phyloP scores from a whole-genome alignment of 768 basidiomycete species.

The Ramaria rubella region DNA sequence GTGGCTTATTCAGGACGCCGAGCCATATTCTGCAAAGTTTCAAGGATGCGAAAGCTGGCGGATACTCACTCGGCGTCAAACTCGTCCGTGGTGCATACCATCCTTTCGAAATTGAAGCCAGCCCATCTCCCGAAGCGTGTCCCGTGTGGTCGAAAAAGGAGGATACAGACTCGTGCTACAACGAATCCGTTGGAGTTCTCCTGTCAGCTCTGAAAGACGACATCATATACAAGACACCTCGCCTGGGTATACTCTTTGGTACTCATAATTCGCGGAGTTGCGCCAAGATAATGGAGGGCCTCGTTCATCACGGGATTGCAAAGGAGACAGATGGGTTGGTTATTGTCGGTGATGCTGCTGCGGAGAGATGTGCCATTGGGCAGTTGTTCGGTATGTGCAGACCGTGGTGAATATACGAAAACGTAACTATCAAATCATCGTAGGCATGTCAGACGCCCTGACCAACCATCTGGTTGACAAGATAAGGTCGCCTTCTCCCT shows the following conservation, averaged over 20 bases:
- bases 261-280: constrained; percentile 80
- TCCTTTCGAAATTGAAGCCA: constrained; percentile 58
- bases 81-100: constrained; percentile 94
- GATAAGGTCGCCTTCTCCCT: constrained; percentile 48
- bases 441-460: constrained; percentile 83
- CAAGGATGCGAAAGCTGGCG: constrained; percentile 52
- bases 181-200: constrained; percentile 53
- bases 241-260: constrained; percentile 70
- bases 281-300: constrained; percentile 50
- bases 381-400: constrained; percentile 70
- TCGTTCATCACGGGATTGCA: constrained; percentile 54
- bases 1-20: constrained; percentile 45
- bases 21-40: constrained; percentile 60
- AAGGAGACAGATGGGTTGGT: constrained; percentile 27
- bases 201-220: constrained; percentile 51
- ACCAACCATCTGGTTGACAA: constrained; percentile 60
- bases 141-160: constrained; percentile 66
- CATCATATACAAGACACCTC: constrained; percentile 27
- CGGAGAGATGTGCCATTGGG: constrained; percentile 64
- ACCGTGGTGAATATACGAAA: neutral
- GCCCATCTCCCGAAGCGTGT: constrained; percentile 33
- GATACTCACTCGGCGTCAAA: constrained; percentile 81
- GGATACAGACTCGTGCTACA: constrained; percentile 71
- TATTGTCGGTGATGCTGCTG: constrained; percentile 44
- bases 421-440: neutral